Evolutionary conservation across 495 filamentous ascomycete genomes (phyloP).

Genomic region (Bombardia bombarda): DNA sequence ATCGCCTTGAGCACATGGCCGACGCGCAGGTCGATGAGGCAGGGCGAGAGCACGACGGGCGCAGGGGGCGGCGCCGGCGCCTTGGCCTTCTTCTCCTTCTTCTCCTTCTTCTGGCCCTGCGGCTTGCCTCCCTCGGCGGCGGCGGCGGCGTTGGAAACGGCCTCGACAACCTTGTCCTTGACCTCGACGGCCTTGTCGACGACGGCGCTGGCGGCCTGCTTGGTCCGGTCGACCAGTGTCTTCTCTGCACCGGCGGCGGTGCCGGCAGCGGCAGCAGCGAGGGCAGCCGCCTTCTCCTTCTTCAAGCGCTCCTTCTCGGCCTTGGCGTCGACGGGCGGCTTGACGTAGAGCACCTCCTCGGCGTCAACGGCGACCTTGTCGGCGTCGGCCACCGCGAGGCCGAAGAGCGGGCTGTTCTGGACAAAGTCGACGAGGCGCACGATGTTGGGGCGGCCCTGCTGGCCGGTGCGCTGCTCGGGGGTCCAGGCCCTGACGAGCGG

Average conservation of each 20-base stretch:
- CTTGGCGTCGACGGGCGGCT: slow-evolving; percentile 73
- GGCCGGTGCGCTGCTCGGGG: slow-evolving; percentile 80
- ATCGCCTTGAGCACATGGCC: slow-evolving; percentile 94
- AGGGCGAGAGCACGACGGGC: slow-evolving; percentile 66
- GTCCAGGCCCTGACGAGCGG: slow-evolving; percentile 74
- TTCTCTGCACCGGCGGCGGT: slow-evolving; percentile 30
- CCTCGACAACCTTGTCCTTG: slow-evolving; percentile 8
- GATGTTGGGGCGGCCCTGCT: slow-evolving; percentile 84
- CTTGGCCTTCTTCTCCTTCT: slow-evolving; percentile 74
- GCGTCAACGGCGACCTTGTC: slow-evolving; percentile 78
- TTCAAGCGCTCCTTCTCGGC: slow-evolving; percentile 84
- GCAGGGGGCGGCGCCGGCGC: slow-evolving; percentile 58
- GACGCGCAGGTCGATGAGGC: slow-evolving; percentile 86
- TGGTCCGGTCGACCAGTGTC: slow-evolving; percentile 44
- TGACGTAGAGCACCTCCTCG: slow-evolving; percentile 72
- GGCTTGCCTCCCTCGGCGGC: slow-evolving; percentile 21
- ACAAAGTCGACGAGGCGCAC: slow-evolving; percentile 91
- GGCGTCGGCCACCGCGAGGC: slow-evolving; percentile 56
- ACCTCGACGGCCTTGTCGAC: slow-evolving; percentile 39
- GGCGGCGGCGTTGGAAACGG: slow-evolving; percentile 11
- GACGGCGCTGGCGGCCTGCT: slow-evolving; percentile 35
- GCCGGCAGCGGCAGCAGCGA: slow-evolving; percentile 26
- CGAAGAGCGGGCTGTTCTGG: slow-evolving; percentile 77
- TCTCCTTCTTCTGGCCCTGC: slow-evolving; percentile 44
- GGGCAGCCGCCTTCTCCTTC: slow-evolving; percentile 71